These are phyloP conservation scores for Harringtonia lauricola DNA, from an alignment of 2,329 filamentous ascomycete species.

Conservation along the genomic window DNA sequence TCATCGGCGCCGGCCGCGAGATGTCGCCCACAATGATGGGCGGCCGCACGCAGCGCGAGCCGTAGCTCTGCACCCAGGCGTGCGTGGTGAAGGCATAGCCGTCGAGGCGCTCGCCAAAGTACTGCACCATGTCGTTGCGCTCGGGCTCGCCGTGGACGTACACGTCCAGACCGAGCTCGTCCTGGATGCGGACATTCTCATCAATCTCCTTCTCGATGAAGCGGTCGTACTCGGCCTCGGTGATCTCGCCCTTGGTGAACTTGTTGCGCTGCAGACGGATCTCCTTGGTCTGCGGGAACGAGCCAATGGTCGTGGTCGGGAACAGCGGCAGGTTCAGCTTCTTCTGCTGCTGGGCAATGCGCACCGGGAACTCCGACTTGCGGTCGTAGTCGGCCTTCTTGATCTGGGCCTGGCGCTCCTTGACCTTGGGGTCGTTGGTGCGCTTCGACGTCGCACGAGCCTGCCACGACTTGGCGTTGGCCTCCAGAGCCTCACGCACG, in stretches of 20 bases:
- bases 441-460: constrained; percentile 83
- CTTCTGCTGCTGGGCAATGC: constrained; percentile 82
- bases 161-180: constrained; percentile 95
- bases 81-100: constrained; percentile 99
- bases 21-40: constrained; percentile 98
- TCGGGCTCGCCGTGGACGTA: constrained; percentile 98
- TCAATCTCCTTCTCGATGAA: constrained; percentile 99
- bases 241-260: constrained; percentile 98
- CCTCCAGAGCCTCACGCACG: constrained; percentile 82
- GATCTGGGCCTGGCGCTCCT: constrained; percentile 88
- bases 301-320: constrained; percentile 98
- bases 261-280: constrained; percentile 95
- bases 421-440: constrained; percentile 96
- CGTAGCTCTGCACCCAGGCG: constrained; percentile 96
- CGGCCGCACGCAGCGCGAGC: constrained; percentile 94
- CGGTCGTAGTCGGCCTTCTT: constrained; percentile 80
- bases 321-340: constrained; percentile 91
- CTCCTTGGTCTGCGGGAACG: constrained; percentile 98
- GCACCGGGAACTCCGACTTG: constrained; percentile 75
- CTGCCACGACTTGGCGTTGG: constrained; percentile 90
- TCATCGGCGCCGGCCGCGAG: constrained; percentile 94
- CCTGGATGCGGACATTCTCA: constrained; percentile 90
- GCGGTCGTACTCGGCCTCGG: constrained; percentile 82
- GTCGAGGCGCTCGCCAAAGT: constrained; percentile 95
- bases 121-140: constrained; percentile 99